phyloP scores from a whole-genome alignment of 345 rosid genomes.

The Cochlearia excelsa region DNA sequence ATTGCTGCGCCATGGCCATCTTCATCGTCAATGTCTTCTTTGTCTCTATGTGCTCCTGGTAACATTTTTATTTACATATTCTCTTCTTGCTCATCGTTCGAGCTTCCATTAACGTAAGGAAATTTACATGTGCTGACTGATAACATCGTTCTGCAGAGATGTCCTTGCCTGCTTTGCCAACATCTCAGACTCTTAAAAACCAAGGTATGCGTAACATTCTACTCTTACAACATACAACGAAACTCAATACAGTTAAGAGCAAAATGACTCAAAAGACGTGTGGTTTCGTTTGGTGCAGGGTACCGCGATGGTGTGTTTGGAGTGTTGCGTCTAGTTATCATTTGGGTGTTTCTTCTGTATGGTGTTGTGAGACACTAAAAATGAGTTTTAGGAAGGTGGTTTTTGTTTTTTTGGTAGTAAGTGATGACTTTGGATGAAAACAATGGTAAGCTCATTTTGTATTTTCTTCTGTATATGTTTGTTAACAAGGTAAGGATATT shows the following conservation, averaged over 20 bases:
- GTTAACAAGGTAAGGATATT: constrained; percentile 24
- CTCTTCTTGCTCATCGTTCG: not conserved
- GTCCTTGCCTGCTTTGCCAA: constrained; percentile 96
- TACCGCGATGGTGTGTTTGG: constrained; percentile 42
- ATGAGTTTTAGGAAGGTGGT: constrained; percentile 24
- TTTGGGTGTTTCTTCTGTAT: constrained; percentile 55
- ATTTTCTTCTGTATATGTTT: constrained; percentile 29
- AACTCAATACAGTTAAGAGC: constrained; percentile 4
- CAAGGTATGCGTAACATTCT: constrained; percentile 42
- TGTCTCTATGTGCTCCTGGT: constrained; percentile 98
- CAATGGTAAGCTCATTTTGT: constrained; percentile 24
- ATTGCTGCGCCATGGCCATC: constrained; percentile 98
- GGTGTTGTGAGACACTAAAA: constrained; percentile 30
- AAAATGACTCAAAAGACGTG: constrained; percentile 2
- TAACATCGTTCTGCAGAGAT: constrained; percentile 56
- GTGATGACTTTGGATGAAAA: constrained; percentile 29
- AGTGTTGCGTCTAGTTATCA: constrained; percentile 43
- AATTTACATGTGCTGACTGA: not conserved
- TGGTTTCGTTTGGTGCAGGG: constrained; percentile 48
- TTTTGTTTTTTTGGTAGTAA: constrained; percentile 24
- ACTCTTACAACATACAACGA: not conserved
- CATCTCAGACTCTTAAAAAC: constrained; percentile 66
- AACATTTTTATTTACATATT: constrained; percentile 14
- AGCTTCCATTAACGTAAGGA: not conserved
- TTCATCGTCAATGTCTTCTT: constrained; percentile 72